Evolutionary conservation across 2,329 filamentous ascomycete genomes (phyloP).

Genomic region (Rutstroemia sp.): DNA sequence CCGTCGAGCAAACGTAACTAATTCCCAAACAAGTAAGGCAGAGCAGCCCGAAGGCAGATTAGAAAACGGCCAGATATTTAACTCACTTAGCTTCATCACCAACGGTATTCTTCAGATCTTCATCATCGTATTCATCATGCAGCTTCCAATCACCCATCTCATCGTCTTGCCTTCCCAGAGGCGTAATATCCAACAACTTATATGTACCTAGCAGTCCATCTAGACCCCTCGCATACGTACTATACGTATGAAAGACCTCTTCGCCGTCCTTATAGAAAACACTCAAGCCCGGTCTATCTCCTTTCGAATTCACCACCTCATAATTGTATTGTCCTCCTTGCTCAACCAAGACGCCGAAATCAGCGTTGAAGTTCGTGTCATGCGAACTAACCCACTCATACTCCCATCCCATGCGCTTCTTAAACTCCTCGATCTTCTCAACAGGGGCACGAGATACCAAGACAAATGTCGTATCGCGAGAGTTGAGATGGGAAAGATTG

Average conservation of each 20-base stretch:
- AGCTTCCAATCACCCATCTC: conserved; percentile 8
- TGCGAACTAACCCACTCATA: conserved; percentile 36
- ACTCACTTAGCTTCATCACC: no score
- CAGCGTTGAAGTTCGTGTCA: conserved; percentile 34
- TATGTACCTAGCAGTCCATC: conserved; percentile 29
- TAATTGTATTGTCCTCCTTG: conserved; percentile 15
- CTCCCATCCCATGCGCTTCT: conserved; percentile 33
- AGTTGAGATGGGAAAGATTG: conserved; percentile 30
- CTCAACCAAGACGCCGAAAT: conserved; percentile 33
- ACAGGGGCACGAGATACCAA: conserved; percentile 34
- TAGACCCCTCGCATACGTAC: conserved; percentile 29
- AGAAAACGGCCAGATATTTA: no score
- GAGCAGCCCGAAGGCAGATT: no score
- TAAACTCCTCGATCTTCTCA: conserved; percentile 32
- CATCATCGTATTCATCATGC: conserved; percentile 17
- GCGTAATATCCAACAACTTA: conserved; percentile 31
- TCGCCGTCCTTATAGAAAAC: conserved; percentile 31
- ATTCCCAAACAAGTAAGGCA: no score
- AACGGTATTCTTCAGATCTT: background rate
- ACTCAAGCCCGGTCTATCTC: conserved; percentile 33
- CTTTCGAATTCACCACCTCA: conserved; percentile 7
- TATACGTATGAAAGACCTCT: conserved; percentile 34
- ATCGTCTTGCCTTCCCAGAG: conserved; percentile 30
- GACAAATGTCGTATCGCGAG: conserved; percentile 33
- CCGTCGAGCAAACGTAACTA: no score